phyloP scores from a whole-genome alignment of 441 rosid species.

The Mallotus japonicus region DNA sequence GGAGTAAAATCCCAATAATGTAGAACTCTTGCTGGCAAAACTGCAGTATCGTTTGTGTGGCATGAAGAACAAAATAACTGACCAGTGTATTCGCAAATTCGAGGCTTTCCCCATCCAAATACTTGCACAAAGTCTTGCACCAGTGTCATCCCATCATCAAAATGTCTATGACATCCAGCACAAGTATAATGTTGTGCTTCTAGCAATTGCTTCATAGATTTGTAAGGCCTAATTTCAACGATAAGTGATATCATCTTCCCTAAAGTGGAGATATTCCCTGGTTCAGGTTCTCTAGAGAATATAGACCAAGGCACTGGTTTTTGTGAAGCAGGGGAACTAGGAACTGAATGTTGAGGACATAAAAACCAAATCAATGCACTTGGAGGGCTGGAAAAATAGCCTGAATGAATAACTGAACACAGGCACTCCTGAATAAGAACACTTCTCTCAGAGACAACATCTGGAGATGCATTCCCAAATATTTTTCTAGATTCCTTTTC shows the following conservation, averaged over 20 bases:
- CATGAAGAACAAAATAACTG: constrained; percentile 90
- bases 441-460: constrained; percentile 84
- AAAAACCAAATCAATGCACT: constrained; percentile 70
- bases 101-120: constrained; percentile 93
- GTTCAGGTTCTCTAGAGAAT: constrained; percentile 34
- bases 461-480: constrained; percentile 83
- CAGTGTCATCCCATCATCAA: constrained; percentile 76
- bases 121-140: constrained; percentile 72
- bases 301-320: constrained; percentile 34
- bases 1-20: constrained; percentile 87
- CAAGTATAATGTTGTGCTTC: constrained; percentile 88
- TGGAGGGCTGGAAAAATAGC: constrained; percentile 54
- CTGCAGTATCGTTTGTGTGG: constrained; percentile 80
- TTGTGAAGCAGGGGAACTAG: constrained; percentile 46
- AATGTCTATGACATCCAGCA: constrained; percentile 87
- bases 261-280: constrained; percentile 46
- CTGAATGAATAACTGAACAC: constrained; percentile 62
- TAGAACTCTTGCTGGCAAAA: constrained; percentile 87
- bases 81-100: constrained; percentile 86
- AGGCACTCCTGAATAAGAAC: constrained; percentile 82
- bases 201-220: constrained; percentile 68
- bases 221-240: constrained; percentile 66
- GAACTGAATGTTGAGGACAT: constrained; percentile 61
- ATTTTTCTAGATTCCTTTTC: constrained; percentile 82
- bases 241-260: constrained; percentile 89